Evolutionary conservation across 176 grass and related monocot genomes (phyloP).

Genomic region (Aegilops sharonensis): DNA sequence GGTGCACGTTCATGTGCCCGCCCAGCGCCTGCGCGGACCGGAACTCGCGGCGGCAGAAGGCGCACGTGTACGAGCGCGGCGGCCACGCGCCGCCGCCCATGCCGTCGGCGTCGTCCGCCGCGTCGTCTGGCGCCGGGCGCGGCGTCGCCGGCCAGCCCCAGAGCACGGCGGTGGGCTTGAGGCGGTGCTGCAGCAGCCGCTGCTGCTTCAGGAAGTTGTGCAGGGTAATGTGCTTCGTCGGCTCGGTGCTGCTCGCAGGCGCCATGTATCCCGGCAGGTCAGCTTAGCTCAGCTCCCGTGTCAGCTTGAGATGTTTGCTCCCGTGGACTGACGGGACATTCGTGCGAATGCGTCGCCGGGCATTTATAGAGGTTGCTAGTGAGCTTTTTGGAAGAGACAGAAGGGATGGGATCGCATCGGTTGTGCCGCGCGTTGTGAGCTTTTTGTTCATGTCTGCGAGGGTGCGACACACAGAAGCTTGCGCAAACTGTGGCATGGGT

Average conservation of each 20-base stretch:
- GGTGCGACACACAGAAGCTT: constrained; percentile 4
- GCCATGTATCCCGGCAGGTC: constrained; percentile 1
- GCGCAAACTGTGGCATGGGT: constrained; percentile 27
- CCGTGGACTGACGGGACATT: constrained; percentile 12
- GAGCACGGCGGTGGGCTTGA: constrained; percentile 49
- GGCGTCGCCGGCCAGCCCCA: constrained; percentile 37
- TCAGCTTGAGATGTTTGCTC: neutral
- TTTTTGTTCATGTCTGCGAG: constrained; percentile 38
- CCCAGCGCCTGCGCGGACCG: constrained; percentile 60
- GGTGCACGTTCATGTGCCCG: constrained; percentile 74
- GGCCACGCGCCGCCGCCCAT: constrained; percentile 32
- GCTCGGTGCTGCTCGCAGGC: constrained; percentile 19
- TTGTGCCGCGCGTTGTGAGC: constrained; percentile 30
- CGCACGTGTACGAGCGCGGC: constrained; percentile 57
- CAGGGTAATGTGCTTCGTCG: constrained; percentile 28
- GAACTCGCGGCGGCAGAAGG: constrained; percentile 65
- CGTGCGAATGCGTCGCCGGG: neutral
- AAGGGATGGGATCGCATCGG: constrained; percentile 15
- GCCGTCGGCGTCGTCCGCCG: constrained; percentile 33
- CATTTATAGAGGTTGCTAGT: constrained; percentile 32
- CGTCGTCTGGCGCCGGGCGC: neutral
- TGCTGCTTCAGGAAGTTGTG: constrained; percentile 40
- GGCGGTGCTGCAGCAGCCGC: constrained; percentile 21
- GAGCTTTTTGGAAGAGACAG: neutral
- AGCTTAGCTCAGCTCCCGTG: neutral